A percentile compares a stretch with the other conserved stretches of the same genome.
Conservation (phyloP, 805 yeast species). For the Myxozyma vanderwaltii region DNA sequence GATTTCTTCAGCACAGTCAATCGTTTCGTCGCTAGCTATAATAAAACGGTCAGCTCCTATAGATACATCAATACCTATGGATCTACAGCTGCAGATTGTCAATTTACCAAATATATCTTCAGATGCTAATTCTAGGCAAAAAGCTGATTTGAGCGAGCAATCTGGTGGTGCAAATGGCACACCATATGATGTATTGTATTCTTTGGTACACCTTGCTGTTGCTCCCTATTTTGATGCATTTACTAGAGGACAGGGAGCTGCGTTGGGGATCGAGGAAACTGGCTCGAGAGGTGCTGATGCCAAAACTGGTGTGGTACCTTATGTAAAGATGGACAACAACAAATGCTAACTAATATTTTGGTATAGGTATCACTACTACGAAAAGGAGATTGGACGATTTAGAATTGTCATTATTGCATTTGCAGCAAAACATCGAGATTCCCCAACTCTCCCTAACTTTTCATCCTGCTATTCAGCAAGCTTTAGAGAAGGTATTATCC, state of each 20-base stretch:
- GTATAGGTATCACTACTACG: constrained; percentile 48
- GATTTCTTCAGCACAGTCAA: constrained; percentile 3
- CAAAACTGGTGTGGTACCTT: constrained; percentile 27
- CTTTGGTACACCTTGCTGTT: constrained; percentile 63
- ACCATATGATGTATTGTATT: constrained; percentile 56
- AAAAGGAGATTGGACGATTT: constrained; percentile 70
- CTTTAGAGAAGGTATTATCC: constrained; percentile 43
- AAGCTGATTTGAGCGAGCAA: not conserved
- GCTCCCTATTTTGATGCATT: constrained; percentile 68
- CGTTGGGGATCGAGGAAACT: not conserved
- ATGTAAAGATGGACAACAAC: no score
- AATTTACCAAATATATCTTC: constrained; percentile 41
- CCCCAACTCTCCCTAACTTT: constrained; percentile 61
- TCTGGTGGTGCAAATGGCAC: constrained; percentile 9
- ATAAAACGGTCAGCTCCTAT: constrained; percentile 35
- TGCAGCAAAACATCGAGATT: constrained; percentile 65
- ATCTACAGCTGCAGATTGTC: constrained; percentile 44
- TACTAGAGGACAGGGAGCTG: constrained; percentile 30
- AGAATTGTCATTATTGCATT: constrained; percentile 63
- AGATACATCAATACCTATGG: constrained; percentile 22
- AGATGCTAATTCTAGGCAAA: constrained; percentile 2
- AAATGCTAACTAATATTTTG: not conserved
- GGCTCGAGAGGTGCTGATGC: constrained; percentile 18
- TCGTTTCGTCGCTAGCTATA: constrained; percentile 35
- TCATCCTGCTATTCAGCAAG: constrained; percentile 54